A percentile compares a stretch with the other conserved stretches of the same genome.
Conservation (phyloP, 2,329 filamentous ascomycete genomes). For the Mycocentrospora acerina region DNA sequence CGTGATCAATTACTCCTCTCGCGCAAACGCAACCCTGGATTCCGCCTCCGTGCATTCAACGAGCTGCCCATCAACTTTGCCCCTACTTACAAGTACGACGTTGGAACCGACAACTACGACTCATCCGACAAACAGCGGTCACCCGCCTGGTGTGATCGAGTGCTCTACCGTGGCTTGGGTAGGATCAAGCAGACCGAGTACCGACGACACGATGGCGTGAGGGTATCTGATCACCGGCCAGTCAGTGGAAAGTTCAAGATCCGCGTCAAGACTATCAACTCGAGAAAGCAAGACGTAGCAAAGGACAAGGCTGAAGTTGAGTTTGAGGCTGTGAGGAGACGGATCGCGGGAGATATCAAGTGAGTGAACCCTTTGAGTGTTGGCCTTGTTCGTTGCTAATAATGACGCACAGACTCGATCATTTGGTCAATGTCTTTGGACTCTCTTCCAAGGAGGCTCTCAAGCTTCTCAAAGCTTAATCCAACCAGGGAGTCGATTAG, state of each 20-base stretch:
- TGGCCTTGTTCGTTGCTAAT: background rate
- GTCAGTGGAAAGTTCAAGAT: constrained; percentile 85
- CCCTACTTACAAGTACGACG: constrained; percentile 98
- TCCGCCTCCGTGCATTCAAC: constrained; percentile 85
- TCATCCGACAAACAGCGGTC: constrained; percentile 91
- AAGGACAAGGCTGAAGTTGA: constrained; percentile 75
- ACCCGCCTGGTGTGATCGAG: constrained; percentile 93
- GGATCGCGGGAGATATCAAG: constrained; percentile 73
- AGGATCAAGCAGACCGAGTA: constrained; percentile 88
- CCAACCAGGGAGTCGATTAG: background rate
- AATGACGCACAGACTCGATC: constrained; percentile 57
- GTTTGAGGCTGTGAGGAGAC: constrained; percentile 71
- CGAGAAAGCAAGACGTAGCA: constrained; percentile 62
- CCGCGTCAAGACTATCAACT: constrained; percentile 78
- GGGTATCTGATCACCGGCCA: constrained; percentile 88
- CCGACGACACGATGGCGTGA: constrained; percentile 75
- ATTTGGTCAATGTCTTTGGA: constrained; percentile 64
- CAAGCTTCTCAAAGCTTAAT: constrained; percentile 38
- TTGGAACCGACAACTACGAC: constrained; percentile 92
- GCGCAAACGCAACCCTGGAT: constrained; percentile 83
- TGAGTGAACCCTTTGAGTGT: constrained; percentile 52
- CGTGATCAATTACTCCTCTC: constrained; percentile 91
- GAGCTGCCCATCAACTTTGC: constrained; percentile 89
- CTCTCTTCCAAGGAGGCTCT: constrained; percentile 56
- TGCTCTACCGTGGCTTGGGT: constrained; percentile 81